Percentiles rank a stretch among this genome's conserved stretches.
phyloP scores from a whole-genome alignment of 441 rosid genomes.

The Mallotus japonicus region DNA sequence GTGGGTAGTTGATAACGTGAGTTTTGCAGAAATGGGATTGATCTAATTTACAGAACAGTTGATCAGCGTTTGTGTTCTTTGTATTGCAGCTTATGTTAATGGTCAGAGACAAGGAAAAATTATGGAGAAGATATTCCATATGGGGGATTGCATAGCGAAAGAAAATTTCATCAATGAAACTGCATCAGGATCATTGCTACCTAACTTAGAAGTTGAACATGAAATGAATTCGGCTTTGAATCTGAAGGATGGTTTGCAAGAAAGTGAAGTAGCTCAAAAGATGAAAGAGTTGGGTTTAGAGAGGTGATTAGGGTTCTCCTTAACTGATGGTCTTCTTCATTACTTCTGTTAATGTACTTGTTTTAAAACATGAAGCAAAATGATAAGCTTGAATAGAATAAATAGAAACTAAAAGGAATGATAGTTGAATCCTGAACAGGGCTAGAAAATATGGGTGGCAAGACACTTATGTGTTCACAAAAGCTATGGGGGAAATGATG shows the following conservation, averaged over 20 bases:
- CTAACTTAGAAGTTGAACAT: conserved; percentile 49
- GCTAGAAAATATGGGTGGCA: conserved; percentile 91
- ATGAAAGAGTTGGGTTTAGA: conserved; percentile 79
- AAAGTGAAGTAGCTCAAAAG: conserved; percentile 47
- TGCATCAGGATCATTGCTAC: conserved; percentile 27
- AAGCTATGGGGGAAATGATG: conserved; percentile 99
- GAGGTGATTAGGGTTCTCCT: conserved; percentile 40
- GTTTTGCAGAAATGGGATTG: too few relatives aligned
- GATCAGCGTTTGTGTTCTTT: not conserved
- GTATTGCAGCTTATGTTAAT: conserved; percentile 70
- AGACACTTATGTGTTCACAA: conserved; percentile 90
- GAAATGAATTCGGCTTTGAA: conserved; percentile 60
- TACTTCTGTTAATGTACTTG: not conserved
- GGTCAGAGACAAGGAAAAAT: conserved; percentile 89
- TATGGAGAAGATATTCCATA: conserved; percentile 70
- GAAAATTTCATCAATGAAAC: conserved; percentile 45
- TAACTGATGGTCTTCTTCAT: not conserved
- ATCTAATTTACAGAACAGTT: too few relatives aligned
- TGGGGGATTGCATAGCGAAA: conserved; percentile 68
- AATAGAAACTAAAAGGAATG: conserved; percentile 14
- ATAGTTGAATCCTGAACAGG: conserved; percentile 40
- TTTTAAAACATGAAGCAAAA: not conserved
- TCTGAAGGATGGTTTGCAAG: conserved; percentile 33
- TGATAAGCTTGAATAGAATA: not conserved
- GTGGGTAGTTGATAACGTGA: too few relatives aligned